Evolutionary conservation across 352 stramenopile species (phyloP), one percentile per base, ranked within the genome.

Genomic region (Globisporangium acanthophoron): DNA sequence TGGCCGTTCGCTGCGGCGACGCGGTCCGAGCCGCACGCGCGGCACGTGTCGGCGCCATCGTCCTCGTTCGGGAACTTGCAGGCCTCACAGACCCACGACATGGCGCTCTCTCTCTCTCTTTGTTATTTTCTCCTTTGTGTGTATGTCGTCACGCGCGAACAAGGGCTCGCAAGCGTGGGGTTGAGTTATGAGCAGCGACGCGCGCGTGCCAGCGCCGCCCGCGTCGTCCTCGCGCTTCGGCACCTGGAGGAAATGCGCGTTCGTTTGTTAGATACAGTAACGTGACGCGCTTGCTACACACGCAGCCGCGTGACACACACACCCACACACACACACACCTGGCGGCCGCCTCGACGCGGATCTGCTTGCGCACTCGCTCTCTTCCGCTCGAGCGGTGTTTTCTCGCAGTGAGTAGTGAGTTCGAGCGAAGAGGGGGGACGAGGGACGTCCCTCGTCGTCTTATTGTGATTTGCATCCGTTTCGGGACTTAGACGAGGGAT

Each of bases 31-130:
- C 75, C 74, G 67, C 80, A 90, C 21, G 80, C 80, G 44, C 85
- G 67, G 58, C 80, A 90, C 9, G 68, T 62, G 6, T 81, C 71
- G n/a, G 76, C 66, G 48, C 65, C 65, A 39, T 90, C 76, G 52
- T 87, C 76, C 52, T 90, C 87, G 47, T 74, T 68, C 31, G 73
- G 55, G 64, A 85, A 90, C 60, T 86, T 71, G 61, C 80, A 90
- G 31, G 67, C 76, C 31, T 71, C 65, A 56, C 80, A 90, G 29
- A 65, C 71, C 78, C 80, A 88, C 67, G 74, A 46, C 80, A 90
- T 90, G 49, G 31, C 31, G 8, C 5, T 31, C 31, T 21, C n/a
- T 53, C 15, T 16, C 15, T 45, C 51, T 12, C 24, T 54, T 40
- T 58, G n/a, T 4, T 37, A 6, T 53, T 2, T 35, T 47, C 18